Evolutionary conservation across 1,284 basidiomycete genomes (phyloP).

Genomic region (Austroboletus niveus): DNA sequence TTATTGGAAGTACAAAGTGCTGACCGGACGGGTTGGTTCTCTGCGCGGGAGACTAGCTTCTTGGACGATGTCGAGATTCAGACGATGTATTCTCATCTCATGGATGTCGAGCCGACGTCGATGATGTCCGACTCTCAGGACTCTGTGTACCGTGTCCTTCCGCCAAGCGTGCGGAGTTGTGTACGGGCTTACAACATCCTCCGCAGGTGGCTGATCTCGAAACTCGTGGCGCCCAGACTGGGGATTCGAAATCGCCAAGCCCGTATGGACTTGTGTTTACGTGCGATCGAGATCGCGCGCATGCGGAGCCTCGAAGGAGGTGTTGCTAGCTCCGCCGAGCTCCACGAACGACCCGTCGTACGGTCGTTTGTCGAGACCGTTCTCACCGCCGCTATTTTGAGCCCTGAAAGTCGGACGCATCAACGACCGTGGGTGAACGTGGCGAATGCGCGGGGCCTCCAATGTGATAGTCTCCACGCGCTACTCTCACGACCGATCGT

Average conservation of each 20-base stretch:
- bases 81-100: constrained; percentile 67
- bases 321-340: constrained; percentile 23
- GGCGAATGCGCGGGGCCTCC: constrained; percentile 53
- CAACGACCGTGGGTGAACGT: constrained; percentile 71
- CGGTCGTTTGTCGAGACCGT: constrained; percentile 78
- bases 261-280: constrained; percentile 68
- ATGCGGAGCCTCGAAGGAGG: constrained; percentile 50
- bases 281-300: constrained; percentile 68
- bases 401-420: constrained; percentile 72
- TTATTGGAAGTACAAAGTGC: constrained; percentile 75
- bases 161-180: constrained; percentile 69
- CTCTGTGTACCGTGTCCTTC: constrained; percentile 66
- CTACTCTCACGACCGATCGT: constrained; percentile 52
- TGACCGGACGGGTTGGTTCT: constrained; percentile 77
- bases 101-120: constrained; percentile 66
- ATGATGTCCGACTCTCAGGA: constrained; percentile 71
- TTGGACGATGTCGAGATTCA: constrained; percentile 69
- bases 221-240: constrained; percentile 59
- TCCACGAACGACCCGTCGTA: constrained; percentile 54
- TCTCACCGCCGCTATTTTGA: constrained; percentile 66
- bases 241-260: constrained; percentile 62
- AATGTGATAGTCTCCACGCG: constrained; percentile 58
- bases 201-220: constrained; percentile 73
- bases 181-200: constrained; percentile 71
- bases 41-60: constrained; percentile 48